Conservation (phyloP, 2,329 filamentous ascomycete species). For the Byssochlamys sp. region DNA sequence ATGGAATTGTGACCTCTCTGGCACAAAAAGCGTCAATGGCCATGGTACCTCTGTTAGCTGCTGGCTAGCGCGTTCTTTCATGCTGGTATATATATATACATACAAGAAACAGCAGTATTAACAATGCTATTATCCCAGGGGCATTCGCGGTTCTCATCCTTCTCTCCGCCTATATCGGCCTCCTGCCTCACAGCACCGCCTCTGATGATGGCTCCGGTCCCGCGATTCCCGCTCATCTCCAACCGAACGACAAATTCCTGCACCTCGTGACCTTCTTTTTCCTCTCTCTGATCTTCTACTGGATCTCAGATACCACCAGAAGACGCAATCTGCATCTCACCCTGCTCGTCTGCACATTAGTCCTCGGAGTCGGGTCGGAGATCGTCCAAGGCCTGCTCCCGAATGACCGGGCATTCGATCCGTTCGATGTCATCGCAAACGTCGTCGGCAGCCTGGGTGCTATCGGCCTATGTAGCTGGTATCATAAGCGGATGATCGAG, state of each 20-base stretch:
- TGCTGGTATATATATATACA: neutral
- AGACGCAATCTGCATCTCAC: conserved; percentile 78
- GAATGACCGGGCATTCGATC: conserved; percentile 63
- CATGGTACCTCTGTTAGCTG: neutral
- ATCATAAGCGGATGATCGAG: conserved; percentile 92
- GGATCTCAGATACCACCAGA: conserved; percentile 85
- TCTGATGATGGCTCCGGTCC: conserved; percentile 9
- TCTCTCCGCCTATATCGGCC: conserved; percentile 67
- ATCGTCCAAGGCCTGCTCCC: conserved; percentile 56
- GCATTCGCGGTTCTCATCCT: conserved; percentile 60
- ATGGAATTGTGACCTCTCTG: neutral
- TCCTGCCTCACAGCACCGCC: conserved; percentile 45
- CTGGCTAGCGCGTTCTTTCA: neutral
- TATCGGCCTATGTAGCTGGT: conserved; percentile 71
- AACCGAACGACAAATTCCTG: conserved; percentile 79
- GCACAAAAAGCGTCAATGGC: neutral
- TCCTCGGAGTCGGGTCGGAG: conserved; percentile 47
- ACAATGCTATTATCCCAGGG: conserved; percentile 38
- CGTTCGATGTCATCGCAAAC: conserved; percentile 81
- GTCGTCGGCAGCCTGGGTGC: conserved; percentile 65
- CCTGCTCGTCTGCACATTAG: conserved; percentile 65
- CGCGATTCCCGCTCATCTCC: conserved; percentile 37
- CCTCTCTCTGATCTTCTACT: conserved; percentile 80
- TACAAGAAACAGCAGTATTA: conserved; percentile 3
- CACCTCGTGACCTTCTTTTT: conserved; percentile 84